phyloP scores from a whole-genome alignment of 2,329 filamentous ascomycete species.

The Aspergillus texensis region DNA sequence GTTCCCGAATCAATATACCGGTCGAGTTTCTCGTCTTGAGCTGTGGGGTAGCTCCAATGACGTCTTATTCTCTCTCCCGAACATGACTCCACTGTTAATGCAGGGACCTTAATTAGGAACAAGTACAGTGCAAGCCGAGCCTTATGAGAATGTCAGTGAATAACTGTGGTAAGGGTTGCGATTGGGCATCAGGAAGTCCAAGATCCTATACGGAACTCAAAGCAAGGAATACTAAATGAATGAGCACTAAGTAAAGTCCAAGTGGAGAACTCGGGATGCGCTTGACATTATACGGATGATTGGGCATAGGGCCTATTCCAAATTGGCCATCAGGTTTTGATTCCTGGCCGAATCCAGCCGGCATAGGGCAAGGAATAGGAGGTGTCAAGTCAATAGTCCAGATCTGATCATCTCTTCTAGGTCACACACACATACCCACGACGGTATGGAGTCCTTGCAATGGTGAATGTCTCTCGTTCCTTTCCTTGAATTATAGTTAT shows the following conservation, averaged over 20 bases:
- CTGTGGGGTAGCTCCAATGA: background rate
- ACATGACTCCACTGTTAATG: background rate
- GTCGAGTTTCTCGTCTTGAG: background rate
- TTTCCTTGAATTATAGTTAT: background rate
- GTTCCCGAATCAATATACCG: background rate
- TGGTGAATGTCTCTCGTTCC: background rate
- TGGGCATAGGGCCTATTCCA: background rate
- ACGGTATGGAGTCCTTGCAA: background rate
- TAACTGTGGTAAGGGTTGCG: background rate
- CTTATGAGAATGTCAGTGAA: background rate
- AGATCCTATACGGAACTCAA: background rate
- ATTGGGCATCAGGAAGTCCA: background rate
- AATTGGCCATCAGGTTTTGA: background rate
- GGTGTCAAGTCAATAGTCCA: constrained; percentile 1
- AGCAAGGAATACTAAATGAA: background rate
- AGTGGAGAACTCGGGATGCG: background rate
- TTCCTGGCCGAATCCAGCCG: background rate
- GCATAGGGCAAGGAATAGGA: background rate
- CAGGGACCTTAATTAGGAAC: background rate
- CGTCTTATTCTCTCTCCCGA: background rate
- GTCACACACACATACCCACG: background rate
- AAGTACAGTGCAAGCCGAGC: background rate
- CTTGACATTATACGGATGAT: background rate
- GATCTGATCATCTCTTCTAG: background rate
- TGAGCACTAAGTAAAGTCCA: background rate